Evolutionary conservation across 352 stramenopile genomes (phyloP).

Genomic region (Phytophthora pinifolia): DNA sequence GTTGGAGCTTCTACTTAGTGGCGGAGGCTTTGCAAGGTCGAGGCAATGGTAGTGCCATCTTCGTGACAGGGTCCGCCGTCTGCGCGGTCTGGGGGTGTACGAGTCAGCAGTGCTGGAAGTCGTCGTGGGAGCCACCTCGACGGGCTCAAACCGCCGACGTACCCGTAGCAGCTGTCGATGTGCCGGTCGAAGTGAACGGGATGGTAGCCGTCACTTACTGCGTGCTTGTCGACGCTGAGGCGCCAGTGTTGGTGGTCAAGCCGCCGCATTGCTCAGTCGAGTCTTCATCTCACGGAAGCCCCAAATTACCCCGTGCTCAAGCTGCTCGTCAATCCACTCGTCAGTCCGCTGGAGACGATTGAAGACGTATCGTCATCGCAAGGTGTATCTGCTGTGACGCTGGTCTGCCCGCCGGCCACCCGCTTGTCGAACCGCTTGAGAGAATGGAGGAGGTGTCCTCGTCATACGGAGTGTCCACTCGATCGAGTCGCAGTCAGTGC

Average conservation of each 20-base stretch:
- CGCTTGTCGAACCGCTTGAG: constrained; percentile 10
- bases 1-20: constrained; percentile 10
- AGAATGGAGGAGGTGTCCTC: constrained; percentile 14
- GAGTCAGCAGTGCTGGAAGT: constrained; percentile 5
- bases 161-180: constrained; percentile 5
- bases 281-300: too few relatives aligned
- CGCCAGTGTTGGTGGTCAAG: neutral
- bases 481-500: constrained; percentile 19
- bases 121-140: too few relatives aligned
- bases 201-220: constrained; percentile 1
- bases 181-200: constrained; percentile 1
- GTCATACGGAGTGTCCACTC: constrained; percentile 17
- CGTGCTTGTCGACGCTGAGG: constrained; percentile 4
- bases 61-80: constrained; percentile 7
- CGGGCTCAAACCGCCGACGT: too few relatives aligned
- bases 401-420: neutral
- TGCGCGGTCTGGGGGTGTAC: constrained; percentile 4
- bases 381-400: neutral
- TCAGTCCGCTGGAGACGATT: neutral
- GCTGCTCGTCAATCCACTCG: constrained; percentile 3
- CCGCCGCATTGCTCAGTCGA: constrained; percentile 2
- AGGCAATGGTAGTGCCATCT: constrained; percentile 12
- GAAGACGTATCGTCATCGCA: too few relatives aligned
- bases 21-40: constrained; percentile 11
- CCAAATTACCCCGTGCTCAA: neutral